Base-by-base conservation (phyloP, 805 yeast species). In the Diddensiella santjacobensis region DNA sequence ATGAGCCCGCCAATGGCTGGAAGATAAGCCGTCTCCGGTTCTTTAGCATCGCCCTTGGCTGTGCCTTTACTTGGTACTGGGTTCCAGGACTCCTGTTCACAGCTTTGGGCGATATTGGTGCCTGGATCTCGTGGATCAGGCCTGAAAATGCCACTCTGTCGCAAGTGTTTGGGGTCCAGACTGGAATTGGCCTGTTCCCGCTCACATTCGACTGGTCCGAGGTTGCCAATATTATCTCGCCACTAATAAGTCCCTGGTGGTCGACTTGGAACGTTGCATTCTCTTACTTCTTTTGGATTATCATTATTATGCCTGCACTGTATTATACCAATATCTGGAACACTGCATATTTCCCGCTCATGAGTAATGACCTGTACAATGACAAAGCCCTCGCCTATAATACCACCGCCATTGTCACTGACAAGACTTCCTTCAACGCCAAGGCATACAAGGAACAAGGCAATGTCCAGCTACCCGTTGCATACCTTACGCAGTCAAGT, bases 111-210 rank as follows among this genome's bases (percentile, higher is more conserved):
- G 71, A 71, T 55, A 79, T 83, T 60, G 62, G 65, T 47, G 31
- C 31, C 13, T 81, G 83, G 75, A 73, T 80, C 50, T 71, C 81
- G 20, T 81, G 87, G 87, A 80, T 79, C 42, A 70, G 63, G 33
- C 74, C 73, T 18, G 63, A 76, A 47, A 78, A 78, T 60, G 72
- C 73, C 45, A 70, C 70, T 23, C 71, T 82, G 15, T 80, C 78
- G 48, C 57, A 59, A 4, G 60, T 78, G 18, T 72, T 79, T 17
- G 83, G 83, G 59, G 73, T 71, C 3, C 81, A 81, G 63, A 33
- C 42, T 23, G 68, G 70, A 3, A 57, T 74, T 47, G 77, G 77
- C 0, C 44, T 74, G 41, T 73, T 73, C 52, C 79, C 79, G 10
- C 55, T 71, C 20, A 64, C 75, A 1, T 74, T 74, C 52, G 79